Evolutionary conservation across 768 basidiomycete species (phyloP), one percentile per base, ranked within the genome.

Genomic region (Suillus decipiens): DNA sequence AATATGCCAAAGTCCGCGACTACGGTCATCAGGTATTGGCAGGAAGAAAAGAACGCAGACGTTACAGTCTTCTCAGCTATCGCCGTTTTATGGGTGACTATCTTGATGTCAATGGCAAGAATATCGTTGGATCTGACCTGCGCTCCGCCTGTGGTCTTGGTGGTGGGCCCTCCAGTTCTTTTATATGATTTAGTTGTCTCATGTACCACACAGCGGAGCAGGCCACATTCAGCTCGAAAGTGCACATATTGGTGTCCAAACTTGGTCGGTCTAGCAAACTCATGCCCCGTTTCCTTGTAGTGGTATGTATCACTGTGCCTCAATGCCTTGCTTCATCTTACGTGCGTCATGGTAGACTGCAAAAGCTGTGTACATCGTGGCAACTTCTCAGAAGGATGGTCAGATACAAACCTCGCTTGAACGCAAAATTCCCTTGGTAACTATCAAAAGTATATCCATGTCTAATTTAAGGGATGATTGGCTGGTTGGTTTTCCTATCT

Each of bases 51-150:
- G 97, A 99, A 78, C 84, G 97, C 47, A 81, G 97, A 61, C 82
- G 97, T 54, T 98, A 92, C 77, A 95, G 93, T 84, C 79, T 99
- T 64, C 83, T 99, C 66, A 93, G 96, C 61, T 96, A 95, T 79
- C 86, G 97, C 42, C 87, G 95, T 63, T 99, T 96, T 76, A 86
- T 90, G 85, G 97, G 97, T 8, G 97, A 99, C 75, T 99, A 99
- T 77, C 85, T 99, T 24, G 91, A 94, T 70, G 77, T 98, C 41
- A 96, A 93, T 61, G 92, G 90, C 5, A 86, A 89, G 74, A 88
- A 84, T 70, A 72, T 93, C 0, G 77, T 95, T 5, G 95, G 95
- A 2, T 84, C 87, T 68, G 87, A 93, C 69, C 73, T 99, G 68
- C 84, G 85, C 43, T 77, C 79, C 22, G 88, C 86, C 34, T 94